Evolutionary conservation across 352 stramenopile species (phyloP), one percentile per base, ranked within the genome.

Genomic region (Sclerospora graminicola): DNA sequence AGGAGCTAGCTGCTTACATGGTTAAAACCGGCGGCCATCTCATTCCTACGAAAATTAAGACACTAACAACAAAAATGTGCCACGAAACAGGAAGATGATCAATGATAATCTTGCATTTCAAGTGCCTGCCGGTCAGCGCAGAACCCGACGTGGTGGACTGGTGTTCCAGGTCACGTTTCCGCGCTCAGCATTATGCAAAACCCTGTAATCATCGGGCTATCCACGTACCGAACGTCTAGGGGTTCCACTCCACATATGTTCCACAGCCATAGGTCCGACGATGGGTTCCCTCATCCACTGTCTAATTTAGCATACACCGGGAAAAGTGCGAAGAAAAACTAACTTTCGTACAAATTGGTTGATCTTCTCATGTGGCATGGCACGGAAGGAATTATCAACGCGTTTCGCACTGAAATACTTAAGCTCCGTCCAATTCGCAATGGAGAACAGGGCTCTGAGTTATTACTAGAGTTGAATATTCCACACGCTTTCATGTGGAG

Each of bases 161-260:
- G 6, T 6, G 21, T 26, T 26, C 21, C 21, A 6, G 21, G 21
- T 3, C 21, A 26, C 21, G 4, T 7, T 26, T 26, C 21, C 21
- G 21, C 6, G 21, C 21, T 7, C 21, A 26, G 21, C 6, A 26
- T 26, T 3, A 26, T 26, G 4, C 4, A 6, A 26, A 26, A 26
- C 21, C 21, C 21, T 26, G 21, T 26, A 0, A 82, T 69, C 35
- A 93, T 95, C 32, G 88, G 82, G 8, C 88, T 55, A 69, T 95
- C 24, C 86, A 97, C 50, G 85, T 95, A 2, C 87, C 86, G 88
- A 97, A 63, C 80, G 82, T n/a, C 69, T 97, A 14, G 84, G 76
- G 0, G 79, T 96, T 8, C 88, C 89, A n/a, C 60, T 96, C 28
- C 89, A 97, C 33, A 95, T 97, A 82, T 96, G n/a, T 95, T 42